phyloP scores from a whole-genome alignment of 2,329 filamentous ascomycete genomes.

The Nannizziopsis barbatae region DNA sequence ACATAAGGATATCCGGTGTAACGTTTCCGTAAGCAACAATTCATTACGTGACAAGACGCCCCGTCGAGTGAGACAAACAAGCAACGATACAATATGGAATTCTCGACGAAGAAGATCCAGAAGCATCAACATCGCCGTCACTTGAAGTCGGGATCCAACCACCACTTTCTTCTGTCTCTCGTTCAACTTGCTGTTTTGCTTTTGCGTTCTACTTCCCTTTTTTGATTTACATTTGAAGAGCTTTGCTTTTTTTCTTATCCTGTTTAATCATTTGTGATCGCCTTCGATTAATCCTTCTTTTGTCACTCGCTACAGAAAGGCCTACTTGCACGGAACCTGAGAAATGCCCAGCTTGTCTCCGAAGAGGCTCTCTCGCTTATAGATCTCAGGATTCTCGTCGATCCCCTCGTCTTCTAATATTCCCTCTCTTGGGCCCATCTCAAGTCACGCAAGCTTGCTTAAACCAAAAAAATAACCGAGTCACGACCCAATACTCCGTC shows the following conservation, averaged over 20 bases:
- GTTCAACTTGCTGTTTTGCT: conserved; percentile 2
- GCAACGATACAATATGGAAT: conserved; percentile 1
- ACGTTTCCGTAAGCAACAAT: not conserved
- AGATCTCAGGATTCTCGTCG: not conserved
- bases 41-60: not conserved
- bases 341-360: not conserved
- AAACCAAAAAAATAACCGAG: not conserved
- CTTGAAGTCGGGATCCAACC: not conserved
- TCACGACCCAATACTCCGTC: not conserved
- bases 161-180: conserved; percentile 2
- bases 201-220: not conserved
- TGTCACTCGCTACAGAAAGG: not conserved
- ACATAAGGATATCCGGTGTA: not conserved
- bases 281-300: not conserved
- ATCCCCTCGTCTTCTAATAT: not conserved
- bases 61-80: too few relatives aligned
- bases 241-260: not conserved
- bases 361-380: not conserved
- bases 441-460: not conserved
- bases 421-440: not conserved
- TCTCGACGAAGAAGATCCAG: conserved; percentile 7
- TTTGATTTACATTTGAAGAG: not conserved
- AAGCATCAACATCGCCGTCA: conserved; percentile 1
- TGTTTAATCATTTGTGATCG: not conserved
- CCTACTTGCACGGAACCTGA: not conserved